Base-by-base conservation (phyloP, 805 yeast genomes). In the Ogataea ganodermae region DNA sequence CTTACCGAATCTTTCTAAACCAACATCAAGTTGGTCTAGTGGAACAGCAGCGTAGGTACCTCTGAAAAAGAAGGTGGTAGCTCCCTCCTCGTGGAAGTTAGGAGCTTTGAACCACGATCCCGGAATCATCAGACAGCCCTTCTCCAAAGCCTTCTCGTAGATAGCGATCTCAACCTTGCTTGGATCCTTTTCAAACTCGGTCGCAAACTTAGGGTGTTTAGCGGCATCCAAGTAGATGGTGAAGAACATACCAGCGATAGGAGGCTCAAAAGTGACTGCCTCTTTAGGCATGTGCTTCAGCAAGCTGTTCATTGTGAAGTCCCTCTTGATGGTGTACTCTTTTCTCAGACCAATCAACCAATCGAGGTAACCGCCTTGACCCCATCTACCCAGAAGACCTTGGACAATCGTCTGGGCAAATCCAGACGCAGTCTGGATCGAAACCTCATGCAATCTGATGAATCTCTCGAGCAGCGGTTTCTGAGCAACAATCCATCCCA, bases 41-140 rank as follows among this genome's bases (percentile, higher is more conserved):
- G 89, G 83, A 35, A 86, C 92, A 43, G 95, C 94, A 44, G 94
- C 95, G 56, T 85, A 87, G 24, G 95, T 87, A 55, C 95, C 95
- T 79, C 95, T 84, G 71, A 84, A 87, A 73, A 86, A 86, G 54
- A 86, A 67, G 39, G 65, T 62, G 51, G 75, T 72, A 44, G 77
- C 73, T 43, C 68, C 69, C n/a, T 59, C 68, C n/a, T 72, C 65
- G 45, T 71, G 69, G 30, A 73, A 74, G 44, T 73, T 71, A 35
- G 73, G 89, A 35, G 79, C 71, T 65, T 76, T 76, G 73, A 87
- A 87, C 94, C 92, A 86, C 30, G 87, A 80, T 41, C 94, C 95
- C 35, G 94, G 94, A 55, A 86, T 84, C 80, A 87, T 79, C 59
- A 86, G 71, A 56, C 82, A 76, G 38, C 91, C 91, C 46, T 71